phyloP scores from a whole-genome alignment of 345 rosid genomes.

The Physaria fendleri region DNA sequence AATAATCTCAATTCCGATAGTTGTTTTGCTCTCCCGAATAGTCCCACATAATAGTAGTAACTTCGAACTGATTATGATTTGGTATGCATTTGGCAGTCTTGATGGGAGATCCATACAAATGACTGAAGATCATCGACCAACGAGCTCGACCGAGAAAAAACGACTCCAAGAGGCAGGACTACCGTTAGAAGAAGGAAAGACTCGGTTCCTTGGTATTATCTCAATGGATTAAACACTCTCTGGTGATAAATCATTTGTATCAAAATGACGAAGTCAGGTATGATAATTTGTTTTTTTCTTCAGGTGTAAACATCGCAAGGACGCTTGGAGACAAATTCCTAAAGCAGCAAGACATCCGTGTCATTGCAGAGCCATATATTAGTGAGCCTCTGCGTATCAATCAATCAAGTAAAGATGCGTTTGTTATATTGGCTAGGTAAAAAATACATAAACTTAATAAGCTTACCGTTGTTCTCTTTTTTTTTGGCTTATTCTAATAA shows the following conservation, averaged over 20 bases:
- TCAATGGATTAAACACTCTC: neutral
- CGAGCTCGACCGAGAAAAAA: slow-evolving; percentile 64
- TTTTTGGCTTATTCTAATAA: neutral
- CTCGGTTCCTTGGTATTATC: slow-evolving; percentile 61
- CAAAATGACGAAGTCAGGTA: neutral
- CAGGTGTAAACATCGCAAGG: slow-evolving; percentile 90
- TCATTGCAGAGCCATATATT: slow-evolving; percentile 78
- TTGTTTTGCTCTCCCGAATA: neutral
- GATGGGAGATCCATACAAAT: slow-evolving; percentile 68
- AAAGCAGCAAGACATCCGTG: slow-evolving; percentile 82
- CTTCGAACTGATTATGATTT: neutral
- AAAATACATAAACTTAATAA: neutral
- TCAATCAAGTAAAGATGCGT: slow-evolving; percentile 40
- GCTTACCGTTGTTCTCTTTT: neutral
- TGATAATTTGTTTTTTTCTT: neutral
- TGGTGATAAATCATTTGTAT: neutral
- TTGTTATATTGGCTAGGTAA: slow-evolving; percentile 88
- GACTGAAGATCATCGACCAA: slow-evolving; percentile 86
- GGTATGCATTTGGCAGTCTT: slow-evolving; percentile 47
- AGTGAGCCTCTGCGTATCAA: slow-evolving; percentile 63
- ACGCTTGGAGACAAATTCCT: slow-evolving; percentile 98
- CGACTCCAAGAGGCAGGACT: slow-evolving; percentile 59
- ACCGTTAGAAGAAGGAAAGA: slow-evolving; percentile 74
- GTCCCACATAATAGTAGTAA: neutral
- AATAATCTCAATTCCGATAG: neutral